phyloP scores from a whole-genome alignment of 2,329 filamentous ascomycete species.

The Fusarium graminum region DNA sequence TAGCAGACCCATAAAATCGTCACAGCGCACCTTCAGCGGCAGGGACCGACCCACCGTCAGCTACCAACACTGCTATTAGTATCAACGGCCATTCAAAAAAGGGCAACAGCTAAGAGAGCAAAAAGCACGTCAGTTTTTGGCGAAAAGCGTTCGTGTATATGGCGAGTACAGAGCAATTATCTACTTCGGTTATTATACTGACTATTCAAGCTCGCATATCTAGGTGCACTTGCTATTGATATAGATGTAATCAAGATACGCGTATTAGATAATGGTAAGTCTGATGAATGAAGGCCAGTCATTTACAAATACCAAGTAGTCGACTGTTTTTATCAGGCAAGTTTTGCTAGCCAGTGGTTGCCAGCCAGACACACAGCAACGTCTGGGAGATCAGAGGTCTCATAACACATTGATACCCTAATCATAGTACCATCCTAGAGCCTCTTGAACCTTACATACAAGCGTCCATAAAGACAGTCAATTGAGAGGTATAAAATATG shows the following conservation, averaged over 20 bases:
- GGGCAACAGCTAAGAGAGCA: neutral
- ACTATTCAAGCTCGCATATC: neutral
- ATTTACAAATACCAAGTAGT: neutral
- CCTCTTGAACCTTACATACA: neutral
- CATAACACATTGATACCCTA: neutral
- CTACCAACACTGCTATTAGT: neutral
- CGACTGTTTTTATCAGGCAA: neutral
- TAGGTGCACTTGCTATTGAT: too few relatives aligned
- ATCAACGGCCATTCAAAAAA: neutral
- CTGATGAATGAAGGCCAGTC: neutral
- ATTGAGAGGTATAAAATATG: neutral
- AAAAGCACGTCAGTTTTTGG: neutral
- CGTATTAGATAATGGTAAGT: neutral
- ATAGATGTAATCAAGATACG: neutral
- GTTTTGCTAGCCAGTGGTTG: neutral
- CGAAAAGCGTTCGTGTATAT: rapidly evolving
- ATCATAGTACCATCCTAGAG: neutral
- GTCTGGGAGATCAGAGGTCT: neutral
- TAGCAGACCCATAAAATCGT: conserved; percentile 23
- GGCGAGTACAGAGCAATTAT: rapidly evolving
- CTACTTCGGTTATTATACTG: neutral
- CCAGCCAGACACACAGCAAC: neutral
- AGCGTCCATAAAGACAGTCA: too few relatives aligned
- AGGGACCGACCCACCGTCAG: conserved; percentile 15
- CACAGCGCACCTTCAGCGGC: conserved; percentile 15